Evolutionary conservation across 148 eudicot genomes (phyloP).

Genomic region (Pouteria glomerata): DNA sequence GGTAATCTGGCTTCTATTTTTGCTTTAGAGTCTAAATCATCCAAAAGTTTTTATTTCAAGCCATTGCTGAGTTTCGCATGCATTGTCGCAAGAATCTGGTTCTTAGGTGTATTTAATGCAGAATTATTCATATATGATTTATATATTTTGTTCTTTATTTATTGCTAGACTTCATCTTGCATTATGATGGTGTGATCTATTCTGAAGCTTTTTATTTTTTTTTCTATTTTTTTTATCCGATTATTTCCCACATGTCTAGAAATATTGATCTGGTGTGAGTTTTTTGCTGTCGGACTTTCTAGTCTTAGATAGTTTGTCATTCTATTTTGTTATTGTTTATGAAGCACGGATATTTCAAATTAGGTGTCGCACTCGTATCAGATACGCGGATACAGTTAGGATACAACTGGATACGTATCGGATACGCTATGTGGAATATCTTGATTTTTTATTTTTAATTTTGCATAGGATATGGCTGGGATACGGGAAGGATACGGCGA

Average conservation of each 20-base stretch:
- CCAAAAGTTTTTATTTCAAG: neutral
- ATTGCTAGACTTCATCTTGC: neutral
- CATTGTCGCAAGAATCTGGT: neutral
- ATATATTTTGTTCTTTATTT: neutral
- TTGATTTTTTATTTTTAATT: no score
- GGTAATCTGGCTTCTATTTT: neutral
- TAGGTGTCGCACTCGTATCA: no score
- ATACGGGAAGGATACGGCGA: no score
- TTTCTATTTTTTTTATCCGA: neutral
- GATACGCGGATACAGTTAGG: no score
- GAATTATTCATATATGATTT: neutral
- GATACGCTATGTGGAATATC: no score
- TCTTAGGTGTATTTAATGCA: slow-evolving; percentile 2
- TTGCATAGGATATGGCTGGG: no score
- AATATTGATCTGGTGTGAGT: neutral
- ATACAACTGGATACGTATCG: no score
- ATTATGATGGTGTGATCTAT: neutral
- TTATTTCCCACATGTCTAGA: no score
- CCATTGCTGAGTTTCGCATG: slow-evolving; percentile 2
- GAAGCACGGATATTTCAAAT: no score
- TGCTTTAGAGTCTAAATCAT: neutral
- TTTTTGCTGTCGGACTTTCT: neutral
- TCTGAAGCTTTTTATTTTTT: neutral
- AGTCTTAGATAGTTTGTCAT: neutral
- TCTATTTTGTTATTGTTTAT: no score